Conservation (phyloP, 176 grass and related monocot genomes). For the Bolboschoenus planiculmis region DNA sequence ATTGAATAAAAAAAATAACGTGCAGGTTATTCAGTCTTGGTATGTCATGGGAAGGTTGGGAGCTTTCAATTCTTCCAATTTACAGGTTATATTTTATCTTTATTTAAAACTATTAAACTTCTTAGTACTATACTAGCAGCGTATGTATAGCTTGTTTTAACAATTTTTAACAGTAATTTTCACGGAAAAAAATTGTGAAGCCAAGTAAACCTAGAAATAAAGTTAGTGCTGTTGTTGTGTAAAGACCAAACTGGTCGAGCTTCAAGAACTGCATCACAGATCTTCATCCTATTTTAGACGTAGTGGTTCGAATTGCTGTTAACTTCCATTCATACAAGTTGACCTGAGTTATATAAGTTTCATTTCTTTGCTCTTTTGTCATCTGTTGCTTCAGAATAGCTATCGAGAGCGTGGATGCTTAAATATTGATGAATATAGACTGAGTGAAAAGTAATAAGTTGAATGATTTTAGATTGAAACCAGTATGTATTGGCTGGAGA, state of each 20-base stretch:
- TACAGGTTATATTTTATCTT: slow-evolving; percentile 54
- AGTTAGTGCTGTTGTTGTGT: too few species aligned
- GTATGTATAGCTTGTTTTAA: background rate
- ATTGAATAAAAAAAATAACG: background rate
- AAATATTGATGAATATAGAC: background rate
- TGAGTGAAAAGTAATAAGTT: background rate
- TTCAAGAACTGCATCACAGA: background rate
- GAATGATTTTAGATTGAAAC: too few species aligned
- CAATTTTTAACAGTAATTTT: background rate
- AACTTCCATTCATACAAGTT: background rate
- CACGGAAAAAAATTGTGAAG: too few species aligned
- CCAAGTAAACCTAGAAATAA: too few species aligned
- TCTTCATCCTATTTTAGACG: background rate
- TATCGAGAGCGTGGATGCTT: background rate
- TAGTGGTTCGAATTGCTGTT: background rate
- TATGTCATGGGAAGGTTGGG: slow-evolving; percentile 94
- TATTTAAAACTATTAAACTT: background rate
- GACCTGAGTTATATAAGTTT: background rate
- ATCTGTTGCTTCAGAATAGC: background rate
- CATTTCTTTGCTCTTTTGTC: background rate
- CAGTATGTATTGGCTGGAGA: background rate
- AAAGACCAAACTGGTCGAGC: background rate
- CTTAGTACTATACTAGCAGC: background rate
- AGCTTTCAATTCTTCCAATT: slow-evolving; percentile 86
- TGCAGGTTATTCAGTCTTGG: slow-evolving; percentile 88